Evolutionary conservation across 495 filamentous ascomycete species (phyloP), one percentile per base, ranked within the genome.

Genomic region (Lepidopterella palustris): DNA sequence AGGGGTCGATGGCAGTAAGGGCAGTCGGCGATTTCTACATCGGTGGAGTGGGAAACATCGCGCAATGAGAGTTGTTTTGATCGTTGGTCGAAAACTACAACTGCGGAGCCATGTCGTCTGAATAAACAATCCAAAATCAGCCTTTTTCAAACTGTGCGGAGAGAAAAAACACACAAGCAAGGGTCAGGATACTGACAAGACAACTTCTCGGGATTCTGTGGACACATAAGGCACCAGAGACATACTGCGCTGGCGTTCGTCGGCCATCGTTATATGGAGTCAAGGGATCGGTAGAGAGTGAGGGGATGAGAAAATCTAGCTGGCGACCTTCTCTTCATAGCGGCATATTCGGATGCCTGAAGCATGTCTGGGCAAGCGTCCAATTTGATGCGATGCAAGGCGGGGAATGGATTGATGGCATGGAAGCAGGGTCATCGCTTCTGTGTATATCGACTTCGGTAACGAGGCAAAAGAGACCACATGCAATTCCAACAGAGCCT

Each of bases 101-200:
- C 84, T 3, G 91, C 86, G 70, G 93, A 87, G 67, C 92, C 86
- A 71, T 96, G 90, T 63, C 93, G 93, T 27, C 92, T 97, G 65
- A n/a, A 15, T 42, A 13, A 29, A 42, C 18, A 24, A 45, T 18
- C 52, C 15, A 24, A 26, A 26, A 53, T 53, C 23, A 45, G 59
- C 24, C 40, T 25, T 13, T 18, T 0, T 42, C 20, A 21, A 23
- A 18, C 15, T 23, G 25, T 15, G 45, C 21, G 32, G 29, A 25
- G 2, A 51, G 21, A 11, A 32, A 11, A 40, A 32, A 55, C 10
- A 8, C 45, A 28, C 15, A 13, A 39, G 35, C 20, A 28, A 59
- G 27, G n/a, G 4, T 1, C 11, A 55, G 68, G 35, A 11, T 24
- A 25, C 47, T 50, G 18, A 73, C 70, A 75, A 61, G 4, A 75